phyloP scores from a whole-genome alignment of 2,329 filamentous ascomycete genomes.

The Cladosporium velox region DNA sequence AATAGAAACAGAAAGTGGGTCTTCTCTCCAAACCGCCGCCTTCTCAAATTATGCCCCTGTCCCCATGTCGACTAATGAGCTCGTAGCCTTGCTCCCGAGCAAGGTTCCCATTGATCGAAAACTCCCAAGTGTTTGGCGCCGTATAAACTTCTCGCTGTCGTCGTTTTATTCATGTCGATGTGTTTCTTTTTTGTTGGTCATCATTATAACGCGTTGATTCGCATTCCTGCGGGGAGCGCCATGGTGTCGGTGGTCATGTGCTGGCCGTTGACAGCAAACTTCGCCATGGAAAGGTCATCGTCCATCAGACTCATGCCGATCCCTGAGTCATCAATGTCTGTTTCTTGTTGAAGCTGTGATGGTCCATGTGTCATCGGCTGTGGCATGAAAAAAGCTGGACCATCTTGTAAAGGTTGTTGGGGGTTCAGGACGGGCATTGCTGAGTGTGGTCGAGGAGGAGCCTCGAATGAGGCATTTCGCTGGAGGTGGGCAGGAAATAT shows the following conservation, averaged over 20 bases:
- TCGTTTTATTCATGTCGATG: constrained; percentile 11
- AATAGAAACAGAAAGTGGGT: background rate
- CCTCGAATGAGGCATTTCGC: constrained; percentile 15
- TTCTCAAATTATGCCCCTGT: constrained; percentile 10
- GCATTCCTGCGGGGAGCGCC: constrained; percentile 16
- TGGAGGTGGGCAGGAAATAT: constrained; percentile 19
- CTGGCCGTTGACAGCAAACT: constrained; percentile 14
- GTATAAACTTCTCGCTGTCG: constrained; percentile 13
- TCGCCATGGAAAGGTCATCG: constrained; percentile 31
- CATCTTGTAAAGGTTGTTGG: constrained; percentile 12
- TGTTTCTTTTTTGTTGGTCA: background rate
- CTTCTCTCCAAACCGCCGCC: background rate
- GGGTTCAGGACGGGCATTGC: constrained; percentile 16
- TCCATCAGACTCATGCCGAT: constrained; percentile 42
- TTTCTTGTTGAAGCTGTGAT: constrained; percentile 28
- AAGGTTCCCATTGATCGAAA: constrained; percentile 11
- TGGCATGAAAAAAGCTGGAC: constrained; percentile 25
- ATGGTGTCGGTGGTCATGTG: constrained; percentile 15
- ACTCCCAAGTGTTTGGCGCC: constrained; percentile 12
- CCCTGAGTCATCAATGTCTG: constrained; percentile 42
- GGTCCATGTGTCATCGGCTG: constrained; percentile 23
- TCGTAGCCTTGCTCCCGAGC: constrained; percentile 14
- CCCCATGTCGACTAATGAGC: constrained; percentile 2
- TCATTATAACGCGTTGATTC: constrained; percentile 17
- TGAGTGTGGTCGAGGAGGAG: constrained; percentile 2